Evolutionary conservation across 2,329 filamentous ascomycete species (phyloP).

Genomic region (Ophiostoma novo-ulmi): DNA sequence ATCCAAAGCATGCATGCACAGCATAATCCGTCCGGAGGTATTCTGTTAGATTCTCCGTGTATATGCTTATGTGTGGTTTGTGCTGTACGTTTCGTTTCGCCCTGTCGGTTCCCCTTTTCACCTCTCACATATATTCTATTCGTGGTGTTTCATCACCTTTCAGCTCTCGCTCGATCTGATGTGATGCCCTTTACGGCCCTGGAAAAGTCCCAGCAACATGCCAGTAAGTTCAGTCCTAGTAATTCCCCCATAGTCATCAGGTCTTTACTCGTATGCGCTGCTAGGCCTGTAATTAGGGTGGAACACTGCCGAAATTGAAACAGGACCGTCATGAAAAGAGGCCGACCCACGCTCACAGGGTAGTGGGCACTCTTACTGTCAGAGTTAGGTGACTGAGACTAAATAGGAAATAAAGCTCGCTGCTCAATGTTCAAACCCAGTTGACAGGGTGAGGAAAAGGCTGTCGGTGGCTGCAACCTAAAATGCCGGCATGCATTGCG

Average conservation of each 20-base stretch:
- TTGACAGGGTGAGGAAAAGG: slow-evolving; percentile 2
- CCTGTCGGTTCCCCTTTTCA: background rate
- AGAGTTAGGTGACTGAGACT: background rate
- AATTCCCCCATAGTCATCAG: slow-evolving; percentile 33
- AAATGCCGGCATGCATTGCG: background rate
- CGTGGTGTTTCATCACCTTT: slow-evolving; percentile 10
- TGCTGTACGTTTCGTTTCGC: slow-evolving; percentile 1
- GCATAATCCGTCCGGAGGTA: background rate
- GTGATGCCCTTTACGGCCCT: background rate
- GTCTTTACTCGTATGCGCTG: slow-evolving; percentile 28
- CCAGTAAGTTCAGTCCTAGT: background rate
- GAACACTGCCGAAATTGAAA: slow-evolving; percentile 40
- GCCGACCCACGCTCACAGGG: slow-evolving; percentile 25
- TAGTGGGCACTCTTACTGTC: background rate
- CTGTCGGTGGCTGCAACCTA: slow-evolving; percentile 10
- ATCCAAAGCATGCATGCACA: background rate
- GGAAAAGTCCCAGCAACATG: background rate
- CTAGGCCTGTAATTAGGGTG: slow-evolving; percentile 37
- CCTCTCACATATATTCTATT: background rate
- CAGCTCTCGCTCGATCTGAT: slow-evolving; percentile 6
- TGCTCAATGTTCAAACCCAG: background rate
- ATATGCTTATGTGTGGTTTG: background rate
- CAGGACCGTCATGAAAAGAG: slow-evolving; percentile 30
- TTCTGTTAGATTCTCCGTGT: background rate
- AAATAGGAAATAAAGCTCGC: background rate